phyloP scores from a whole-genome alignment of 208 protist species.

The Tetramitus jugosus region DNA sequence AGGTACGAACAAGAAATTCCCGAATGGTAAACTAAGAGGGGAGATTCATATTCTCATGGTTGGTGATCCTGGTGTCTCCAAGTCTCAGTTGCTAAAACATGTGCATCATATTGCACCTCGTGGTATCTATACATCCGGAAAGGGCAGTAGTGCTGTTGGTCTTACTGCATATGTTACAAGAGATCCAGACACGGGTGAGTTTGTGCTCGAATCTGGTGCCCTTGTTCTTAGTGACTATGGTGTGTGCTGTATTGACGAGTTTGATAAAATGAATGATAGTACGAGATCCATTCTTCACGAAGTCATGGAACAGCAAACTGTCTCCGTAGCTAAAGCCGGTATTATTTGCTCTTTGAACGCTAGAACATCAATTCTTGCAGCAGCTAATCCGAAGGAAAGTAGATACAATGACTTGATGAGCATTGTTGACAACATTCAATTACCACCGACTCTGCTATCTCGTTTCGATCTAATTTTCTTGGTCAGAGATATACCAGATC shows the following conservation, averaged over 20 bases:
- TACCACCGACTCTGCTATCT: slow-evolving; percentile 96
- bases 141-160: slow-evolving; percentile 95
- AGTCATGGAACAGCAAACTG: slow-evolving; percentile 99
- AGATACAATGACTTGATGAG: slow-evolving; percentile 91
- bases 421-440: slow-evolving; percentile 95
- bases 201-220: slow-evolving; percentile 96
- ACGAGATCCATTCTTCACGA: slow-evolving; percentile 97
- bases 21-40: slow-evolving; percentile 59
- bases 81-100: slow-evolving; percentile 97
- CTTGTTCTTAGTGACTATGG: slow-evolving; percentile 94
- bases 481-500: slow-evolving; percentile 87
- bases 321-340: slow-evolving; percentile 99
- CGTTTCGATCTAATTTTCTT: slow-evolving; percentile 97
- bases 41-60: slow-evolving; percentile 98
- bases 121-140: slow-evolving; percentile 97
- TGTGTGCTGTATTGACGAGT: slow-evolving; percentile 99
- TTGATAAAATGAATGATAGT: slow-evolving; percentile 99
- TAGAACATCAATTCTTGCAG: slow-evolving; percentile 95
- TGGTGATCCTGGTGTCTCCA: slow-evolving; percentile 98
- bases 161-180: slow-evolving; percentile 96
- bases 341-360: slow-evolving; percentile 98
- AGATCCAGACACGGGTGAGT: slow-evolving; percentile 90
- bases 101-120: slow-evolving; percentile 95
- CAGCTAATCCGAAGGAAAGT: slow-evolving; percentile 96
- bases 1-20: slow-evolving; percentile 83